Evolutionary conservation across 1,284 basidiomycete genomes (phyloP).

Genomic region (Inonotus obliquus): DNA sequence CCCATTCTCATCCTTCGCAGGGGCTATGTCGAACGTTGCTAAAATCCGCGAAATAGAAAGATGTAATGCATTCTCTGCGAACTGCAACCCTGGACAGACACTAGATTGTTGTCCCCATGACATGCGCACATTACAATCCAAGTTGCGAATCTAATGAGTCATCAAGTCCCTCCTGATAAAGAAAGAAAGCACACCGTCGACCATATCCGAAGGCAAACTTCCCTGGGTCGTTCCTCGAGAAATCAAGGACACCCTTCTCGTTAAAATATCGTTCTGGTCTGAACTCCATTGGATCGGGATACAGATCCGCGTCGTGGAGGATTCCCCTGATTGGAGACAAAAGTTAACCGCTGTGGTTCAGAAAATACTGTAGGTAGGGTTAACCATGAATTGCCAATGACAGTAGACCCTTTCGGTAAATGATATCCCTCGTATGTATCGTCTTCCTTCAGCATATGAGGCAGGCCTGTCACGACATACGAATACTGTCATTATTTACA

Average conservation of each 20-base stretch:
- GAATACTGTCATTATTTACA: too few relatives aligned
- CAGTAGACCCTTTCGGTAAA: constrained; percentile 19
- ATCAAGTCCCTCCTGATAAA: background rate
- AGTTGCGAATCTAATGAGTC: background rate
- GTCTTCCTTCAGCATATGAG: constrained; percentile 18
- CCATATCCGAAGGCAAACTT: constrained; percentile 16
- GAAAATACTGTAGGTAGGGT: background rate
- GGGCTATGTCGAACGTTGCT: background rate
- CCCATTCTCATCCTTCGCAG: constrained; percentile 7
- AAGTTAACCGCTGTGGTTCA: too few relatives aligned
- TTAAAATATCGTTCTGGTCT: constrained; percentile 16
- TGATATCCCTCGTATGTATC: constrained; percentile 18
- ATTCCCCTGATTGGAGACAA: constrained; percentile 16
- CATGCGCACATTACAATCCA: too few relatives aligned
- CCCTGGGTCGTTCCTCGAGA: constrained; percentile 1
- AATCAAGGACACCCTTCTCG: constrained; percentile 8
- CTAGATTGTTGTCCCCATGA: too few relatives aligned
- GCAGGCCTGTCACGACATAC: constrained; percentile 12
- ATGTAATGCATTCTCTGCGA: constrained; percentile 11
- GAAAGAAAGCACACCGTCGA: constrained; percentile 6
- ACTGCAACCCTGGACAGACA: constrained; percentile 13
- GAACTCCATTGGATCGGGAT: constrained; percentile 12
- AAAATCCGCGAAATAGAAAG: constrained; percentile 7
- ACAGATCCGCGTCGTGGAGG: constrained; percentile 10
- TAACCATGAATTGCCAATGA: constrained; percentile 19